Conservation (phyloP, 352 stramenopile species). For the Phytophthora uliginosa region DNA sequence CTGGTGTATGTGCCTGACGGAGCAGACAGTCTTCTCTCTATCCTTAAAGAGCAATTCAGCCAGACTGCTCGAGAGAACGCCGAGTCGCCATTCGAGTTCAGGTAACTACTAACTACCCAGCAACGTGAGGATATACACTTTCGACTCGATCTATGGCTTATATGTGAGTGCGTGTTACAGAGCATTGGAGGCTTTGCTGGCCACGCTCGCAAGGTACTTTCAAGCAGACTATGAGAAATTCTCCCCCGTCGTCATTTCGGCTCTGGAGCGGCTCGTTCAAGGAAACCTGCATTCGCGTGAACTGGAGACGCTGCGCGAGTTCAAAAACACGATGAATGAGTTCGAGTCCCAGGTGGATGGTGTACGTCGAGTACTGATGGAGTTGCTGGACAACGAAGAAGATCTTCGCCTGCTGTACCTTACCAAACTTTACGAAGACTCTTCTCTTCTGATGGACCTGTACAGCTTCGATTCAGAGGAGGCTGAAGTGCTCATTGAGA, state of each 20-base stretch:
- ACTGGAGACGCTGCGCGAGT: constrained; percentile 68
- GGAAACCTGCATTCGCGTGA: constrained; percentile 57
- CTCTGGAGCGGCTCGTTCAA: constrained; percentile 62
- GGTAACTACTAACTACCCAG: constrained; percentile 39
- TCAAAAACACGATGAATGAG: constrained; percentile 81
- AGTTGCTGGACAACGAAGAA: constrained; percentile 76
- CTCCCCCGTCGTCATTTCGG: constrained; percentile 49
- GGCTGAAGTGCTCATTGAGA: constrained; percentile 82
- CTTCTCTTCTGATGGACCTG: constrained; percentile 57
- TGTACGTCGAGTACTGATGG: constrained; percentile 71
- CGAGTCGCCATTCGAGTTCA: constrained; percentile 78
- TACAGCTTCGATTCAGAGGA: constrained; percentile 82
- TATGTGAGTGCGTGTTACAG: constrained; percentile 18
- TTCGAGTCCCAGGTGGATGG: constrained; percentile 77
- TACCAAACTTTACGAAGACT: constrained; percentile 72
- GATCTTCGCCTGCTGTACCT: constrained; percentile 71
- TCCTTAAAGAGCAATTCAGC: constrained; percentile 75
- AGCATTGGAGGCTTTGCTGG: constrained; percentile 66
- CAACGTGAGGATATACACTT: background rate
- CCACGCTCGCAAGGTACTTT: constrained; percentile 68
- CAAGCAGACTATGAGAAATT: constrained; percentile 62
- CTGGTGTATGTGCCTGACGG: constrained; percentile 68
- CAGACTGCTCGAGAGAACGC: constrained; percentile 60
- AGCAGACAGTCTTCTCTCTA: constrained; percentile 66
- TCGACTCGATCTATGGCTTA: background rate